Evolutionary conservation across 1,139 yeast genomes (phyloP), one percentile per base, ranked within the genome.

Genomic region (Geotrichum carabidarum): DNA sequence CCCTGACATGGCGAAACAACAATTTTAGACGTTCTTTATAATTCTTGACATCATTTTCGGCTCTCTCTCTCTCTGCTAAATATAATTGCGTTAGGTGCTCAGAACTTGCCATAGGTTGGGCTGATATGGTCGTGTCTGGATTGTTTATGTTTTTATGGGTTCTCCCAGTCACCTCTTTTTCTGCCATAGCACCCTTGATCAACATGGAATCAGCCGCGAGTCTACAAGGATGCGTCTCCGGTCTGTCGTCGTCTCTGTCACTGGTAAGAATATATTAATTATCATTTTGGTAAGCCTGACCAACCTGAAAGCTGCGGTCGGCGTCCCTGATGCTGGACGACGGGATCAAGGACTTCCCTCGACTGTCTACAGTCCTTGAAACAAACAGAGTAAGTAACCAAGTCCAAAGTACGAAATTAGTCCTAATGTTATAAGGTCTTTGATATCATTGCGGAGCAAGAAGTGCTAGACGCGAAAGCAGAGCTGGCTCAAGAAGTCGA

Each of bases 361-460:
- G 67, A 15, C 56, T 65, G 44, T 57, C 58, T 31, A 55, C 60
- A 7, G 57, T 64, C 5, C 58, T 64, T 15, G 57, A 62, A 40
- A 60, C 65, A 45, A 61, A 60, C 57, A 57, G 61, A 22, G 59
- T 51, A 54, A 15, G 55, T 35, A 27, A 12, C 4, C 15, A n/a
- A 15, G 9, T 37, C 14, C 4, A 8, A 8, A 8, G 4, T 17
- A 17, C 17, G 8, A 15, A n/a, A 4, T 30, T 18, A 18, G 47
- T 41, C 14, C 44, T 54, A 31, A 34, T 46, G 8, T 44, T 48
- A 17, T n/a, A 30, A 61, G 53, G 65, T 66, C 22, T 67, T 65
- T 57, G 70, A 67, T n/a, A 62, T 67, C 15, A 69, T 65, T 15
- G 58, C 70, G 14, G 67, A 63, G 49, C 57, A 60, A 8, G 67